A percentile compares a stretch with the other conserved stretches of the same genome.
Evolutionary conservation across 1,284 basidiomycete species (phyloP).

Genomic region (Mycosarcoma maydis): DNA sequence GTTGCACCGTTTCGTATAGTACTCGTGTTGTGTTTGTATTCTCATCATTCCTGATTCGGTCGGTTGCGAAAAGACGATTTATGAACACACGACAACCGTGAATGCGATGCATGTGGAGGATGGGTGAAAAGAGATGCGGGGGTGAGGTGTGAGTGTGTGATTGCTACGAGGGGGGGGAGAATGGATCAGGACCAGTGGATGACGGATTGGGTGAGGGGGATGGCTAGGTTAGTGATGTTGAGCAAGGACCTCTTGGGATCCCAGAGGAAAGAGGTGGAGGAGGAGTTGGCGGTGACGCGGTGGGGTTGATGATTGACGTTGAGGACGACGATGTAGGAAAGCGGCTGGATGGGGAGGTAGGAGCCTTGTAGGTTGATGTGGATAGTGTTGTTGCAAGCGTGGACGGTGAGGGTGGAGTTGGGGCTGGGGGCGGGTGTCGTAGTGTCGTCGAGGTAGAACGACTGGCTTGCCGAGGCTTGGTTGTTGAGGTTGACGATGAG

Average conservation of each 20-base stretch:
- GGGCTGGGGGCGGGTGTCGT: constrained; percentile 28
- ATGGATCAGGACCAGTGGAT: constrained; percentile 20
- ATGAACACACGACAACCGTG: no score
- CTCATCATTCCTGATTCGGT: no score
- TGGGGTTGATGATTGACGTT: constrained; percentile 65
- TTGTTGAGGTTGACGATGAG: constrained; percentile 69
- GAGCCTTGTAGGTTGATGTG: constrained; percentile 68
- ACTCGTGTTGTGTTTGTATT: no score
- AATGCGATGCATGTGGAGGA: no score
- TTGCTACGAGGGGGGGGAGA: not conserved
- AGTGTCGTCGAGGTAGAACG: constrained; percentile 76
- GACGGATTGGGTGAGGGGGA: constrained; percentile 30
- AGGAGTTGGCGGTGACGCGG: constrained; percentile 12
- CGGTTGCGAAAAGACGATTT: no score
- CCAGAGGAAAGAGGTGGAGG: constrained; percentile 24
- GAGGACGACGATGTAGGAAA: constrained; percentile 71
- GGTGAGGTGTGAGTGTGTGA: no score
- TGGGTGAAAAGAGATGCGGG: no score
- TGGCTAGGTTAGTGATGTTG: constrained; percentile 40
- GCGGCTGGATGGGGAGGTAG: constrained; percentile 69
- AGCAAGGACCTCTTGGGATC: constrained; percentile 24
- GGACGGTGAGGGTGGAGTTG: constrained; percentile 29
- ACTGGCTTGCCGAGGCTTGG: constrained; percentile 71
- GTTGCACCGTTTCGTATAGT: no score
- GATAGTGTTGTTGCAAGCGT: constrained; percentile 8